Conservation (phyloP, 2,329 filamentous ascomycete genomes). For the Erysiphe neolycopersici region DNA sequence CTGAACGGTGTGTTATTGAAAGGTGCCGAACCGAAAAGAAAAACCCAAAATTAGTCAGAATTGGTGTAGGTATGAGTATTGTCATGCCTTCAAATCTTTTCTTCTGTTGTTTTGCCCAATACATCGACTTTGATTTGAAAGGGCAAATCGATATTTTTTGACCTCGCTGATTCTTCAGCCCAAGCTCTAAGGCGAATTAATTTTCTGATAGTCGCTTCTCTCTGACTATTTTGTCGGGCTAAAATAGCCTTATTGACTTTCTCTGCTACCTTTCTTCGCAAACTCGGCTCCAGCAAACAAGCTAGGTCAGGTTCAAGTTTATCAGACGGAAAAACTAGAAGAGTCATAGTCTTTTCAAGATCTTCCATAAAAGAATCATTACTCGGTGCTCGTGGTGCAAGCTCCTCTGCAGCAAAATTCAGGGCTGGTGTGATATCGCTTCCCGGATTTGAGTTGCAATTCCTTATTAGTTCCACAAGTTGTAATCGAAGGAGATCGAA, state of each 20-base stretch:
- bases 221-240: conserved; percentile 38
- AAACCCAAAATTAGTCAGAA: too few relatives aligned
- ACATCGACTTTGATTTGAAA: conserved; percentile 11
- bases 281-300: conserved; percentile 47
- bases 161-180: conserved; percentile 31
- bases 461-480: conserved; percentile 74
- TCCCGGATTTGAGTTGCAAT: conserved; percentile 35
- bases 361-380: conserved; percentile 62
- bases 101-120: conserved; percentile 18
- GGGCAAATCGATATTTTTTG: conserved; percentile 13
- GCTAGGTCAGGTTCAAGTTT: conserved; percentile 50
- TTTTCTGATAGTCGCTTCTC: conserved; percentile 58
- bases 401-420: conserved; percentile 63
- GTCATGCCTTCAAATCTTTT: conserved; percentile 13
- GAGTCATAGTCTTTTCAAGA: conserved; percentile 74
- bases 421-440: conserved; percentile 52
- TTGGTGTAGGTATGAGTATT: too few relatives aligned
- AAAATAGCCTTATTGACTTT: conserved; percentile 78
- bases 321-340: conserved; percentile 70
- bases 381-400: conserved; percentile 65
- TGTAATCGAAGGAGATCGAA: conserved; percentile 78
- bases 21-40: too few relatives aligned
- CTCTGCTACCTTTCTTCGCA: conserved; percentile 63
- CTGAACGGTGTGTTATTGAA: too few relatives aligned
- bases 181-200: conserved; percentile 63